A percentile compares a stretch with the other conserved stretches of the same genome.
Evolutionary conservation across 1,284 basidiomycete genomes (phyloP).

Genomic region (Crucibulum parvulum): DNA sequence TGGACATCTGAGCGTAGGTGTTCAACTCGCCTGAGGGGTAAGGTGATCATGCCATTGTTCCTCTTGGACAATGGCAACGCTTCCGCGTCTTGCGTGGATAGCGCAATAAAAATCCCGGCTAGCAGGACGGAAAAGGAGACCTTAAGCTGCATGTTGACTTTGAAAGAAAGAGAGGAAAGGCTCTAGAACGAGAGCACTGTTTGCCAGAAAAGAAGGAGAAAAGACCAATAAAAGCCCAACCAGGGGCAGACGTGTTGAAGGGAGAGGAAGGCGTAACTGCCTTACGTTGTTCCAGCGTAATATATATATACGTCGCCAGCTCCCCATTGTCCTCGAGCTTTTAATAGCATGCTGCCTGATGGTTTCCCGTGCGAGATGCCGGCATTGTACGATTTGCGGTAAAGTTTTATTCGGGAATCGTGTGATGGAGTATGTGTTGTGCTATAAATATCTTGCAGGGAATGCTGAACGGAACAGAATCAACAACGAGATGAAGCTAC

Average conservation of each 20-base stretch:
- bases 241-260: conserved; percentile 15
- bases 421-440: too few species aligned
- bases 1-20: conserved; percentile 52
- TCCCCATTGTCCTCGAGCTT: too few species aligned
- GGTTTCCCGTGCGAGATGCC: too few species aligned
- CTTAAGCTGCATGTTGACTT: conserved; percentile 56
- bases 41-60: conserved; percentile 52
- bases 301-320: too few species aligned
- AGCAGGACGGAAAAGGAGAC: conserved; percentile 60
- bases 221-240: conserved; percentile 25
- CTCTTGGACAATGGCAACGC: conserved; percentile 43
- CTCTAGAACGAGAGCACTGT: not conserved
- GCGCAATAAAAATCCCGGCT: conserved; percentile 54
- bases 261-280: conserved; percentile 7
- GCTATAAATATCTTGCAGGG: too few species aligned
- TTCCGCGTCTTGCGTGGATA: conserved; percentile 44
- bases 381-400: too few species aligned
- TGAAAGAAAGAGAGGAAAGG: not conserved
- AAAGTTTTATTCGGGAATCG: too few species aligned
- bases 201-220: conserved; percentile 13
- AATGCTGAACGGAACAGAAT: too few species aligned
- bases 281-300: too few species aligned
- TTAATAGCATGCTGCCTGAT: too few species aligned
- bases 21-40: conserved; percentile 61
- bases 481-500: too few species aligned